phyloP scores from a whole-genome alignment of 768 basidiomycete genomes.

The Polyporus arcularius region DNA sequence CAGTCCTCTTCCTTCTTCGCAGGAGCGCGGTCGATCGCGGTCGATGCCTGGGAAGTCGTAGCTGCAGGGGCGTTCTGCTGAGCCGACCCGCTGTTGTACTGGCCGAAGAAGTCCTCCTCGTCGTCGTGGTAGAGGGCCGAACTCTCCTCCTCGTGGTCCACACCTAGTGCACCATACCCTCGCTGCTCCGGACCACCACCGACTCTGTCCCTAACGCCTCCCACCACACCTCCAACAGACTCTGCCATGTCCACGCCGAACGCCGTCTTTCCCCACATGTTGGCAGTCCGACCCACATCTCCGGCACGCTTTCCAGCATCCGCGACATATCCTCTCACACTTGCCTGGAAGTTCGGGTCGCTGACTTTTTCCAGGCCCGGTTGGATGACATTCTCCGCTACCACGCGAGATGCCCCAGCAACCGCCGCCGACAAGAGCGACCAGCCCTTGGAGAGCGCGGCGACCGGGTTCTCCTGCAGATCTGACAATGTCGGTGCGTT shows the following conservation, averaged over 20 bases:
- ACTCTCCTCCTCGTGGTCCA: constrained; percentile 52
- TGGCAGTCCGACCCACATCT: constrained; percentile 61
- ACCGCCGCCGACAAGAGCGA: constrained; percentile 90
- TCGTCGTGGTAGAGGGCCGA: constrained; percentile 64
- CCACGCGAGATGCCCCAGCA: constrained; percentile 71
- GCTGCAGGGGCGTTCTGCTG: constrained; percentile 16
- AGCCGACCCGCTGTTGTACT: constrained; percentile 37
- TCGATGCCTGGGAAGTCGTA: constrained; percentile 17
- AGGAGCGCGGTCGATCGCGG: constrained; percentile 16
- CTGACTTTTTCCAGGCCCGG: constrained; percentile 81
- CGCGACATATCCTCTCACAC: constrained; percentile 68
- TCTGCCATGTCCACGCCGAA: constrained; percentile 86
- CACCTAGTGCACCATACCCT: constrained; percentile 46
- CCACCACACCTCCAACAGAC: constrained; percentile 70
- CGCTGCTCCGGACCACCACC: constrained; percentile 53
- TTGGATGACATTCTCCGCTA: constrained; percentile 87
- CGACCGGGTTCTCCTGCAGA: constrained; percentile 82
- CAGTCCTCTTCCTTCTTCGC: constrained; percentile 43
- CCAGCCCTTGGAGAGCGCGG: constrained; percentile 93
- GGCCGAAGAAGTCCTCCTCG: constrained; percentile 60
- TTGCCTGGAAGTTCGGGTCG: constrained; percentile 80
- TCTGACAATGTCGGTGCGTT: constrained; percentile 79
- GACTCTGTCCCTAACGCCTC: constrained; percentile 59
- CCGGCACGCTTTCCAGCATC: constrained; percentile 69
- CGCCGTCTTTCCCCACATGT: constrained; percentile 75